Evolutionary conservation across 163 green algal genomes (phyloP), one percentile per base, ranked within the genome.

Genomic region (Scenedesmus sp.): DNA sequence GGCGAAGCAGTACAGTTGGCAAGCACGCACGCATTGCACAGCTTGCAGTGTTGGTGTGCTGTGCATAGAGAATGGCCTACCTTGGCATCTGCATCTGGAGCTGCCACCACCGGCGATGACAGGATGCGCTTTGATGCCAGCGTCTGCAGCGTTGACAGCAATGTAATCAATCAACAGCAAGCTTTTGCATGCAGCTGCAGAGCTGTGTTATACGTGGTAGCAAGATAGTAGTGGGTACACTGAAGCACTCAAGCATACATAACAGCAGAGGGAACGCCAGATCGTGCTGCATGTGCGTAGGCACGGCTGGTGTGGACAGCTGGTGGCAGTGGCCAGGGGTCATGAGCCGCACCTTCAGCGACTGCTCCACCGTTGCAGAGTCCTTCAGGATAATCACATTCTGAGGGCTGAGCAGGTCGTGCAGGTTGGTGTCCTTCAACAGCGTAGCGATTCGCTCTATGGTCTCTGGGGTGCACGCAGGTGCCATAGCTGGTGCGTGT

Each of bases 281-380:
- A 52, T 79, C 70, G 70, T 79, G 70, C 1, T 79, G 70, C 70
- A 52, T 52, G 70, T 46, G 70, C 12, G 70, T 18, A 76, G 66
- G 66, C 66, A 76, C 66, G 16, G 16, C 66, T 79, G 4, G 34
- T 46, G 34, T 46, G 34, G 70, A 52, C 20, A 79, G 70, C 70
- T 79, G 23, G 23, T 46, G 34, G 70, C 82, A 54, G 16, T 87
- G 52, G 20, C 15, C 18, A 87, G 20, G 54, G 55, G 18, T 18
- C 26, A 81, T 13, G 23, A 74, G 60, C 15, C 83, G 23, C 46
- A 93, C 93, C 86, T 92, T 94, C 13, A 95, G 86, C 6, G 89
- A 83, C 60, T 95, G 89, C 73, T 93, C 93, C 13, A 95, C 90
- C 26, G 85, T 94, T 7, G 93, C 93, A 15, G 90, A 92, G 62